Evolutionary conservation across 2,329 filamentous ascomycete species (phyloP), one percentile per base, ranked within the genome.

Genomic region (Aspergillus sp.): DNA sequence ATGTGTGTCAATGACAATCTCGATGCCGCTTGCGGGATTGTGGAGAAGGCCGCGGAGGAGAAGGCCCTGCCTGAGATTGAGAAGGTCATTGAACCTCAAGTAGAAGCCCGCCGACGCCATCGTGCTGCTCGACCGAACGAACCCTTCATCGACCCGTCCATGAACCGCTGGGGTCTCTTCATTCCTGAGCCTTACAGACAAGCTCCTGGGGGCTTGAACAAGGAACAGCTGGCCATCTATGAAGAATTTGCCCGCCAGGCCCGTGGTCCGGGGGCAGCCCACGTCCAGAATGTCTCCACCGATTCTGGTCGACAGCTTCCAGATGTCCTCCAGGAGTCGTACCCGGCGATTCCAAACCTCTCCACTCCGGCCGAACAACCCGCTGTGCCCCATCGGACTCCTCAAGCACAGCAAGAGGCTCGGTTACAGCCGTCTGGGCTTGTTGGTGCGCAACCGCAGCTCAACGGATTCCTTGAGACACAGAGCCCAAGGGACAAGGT

Each of bases 1-100:
- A 96, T 98, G 88, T 97, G 94, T 67, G 91, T 98, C 51, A 98
- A 97, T 65, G 91, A 94, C 54, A 98, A 98, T 64, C 78, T 98
- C 29, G 93, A 98, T 57, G 78, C 89, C 36, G 91, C 94, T 41
- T 97, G 93, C 62, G 85, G 81, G 57, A 87, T 96, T 52, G 94
- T 98, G 41, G 93, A 98, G 68, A 89, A 93, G 66, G 90, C 93
- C 44, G 94, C 93, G 3, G 91, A 97, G 65, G 87, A 94, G 60
- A 86, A 91, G 51, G 93, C 93, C 7, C 75, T 96, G 35, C 86
- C 88, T 2, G 93, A 98, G 65, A 97, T 98, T 49, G 91, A 98
- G 64, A 86, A 94, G 52, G 86, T 95, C 69, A 86, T 98, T 42
- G 86, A 93, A 64, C 73, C 78, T 26, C 87, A 94, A 52, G 70